Percentiles rank a stretch among this genome's conserved stretches.
phyloP scores from a whole-genome alignment of 169 alveolate genomes.

The Eimeria maxima region DNA sequence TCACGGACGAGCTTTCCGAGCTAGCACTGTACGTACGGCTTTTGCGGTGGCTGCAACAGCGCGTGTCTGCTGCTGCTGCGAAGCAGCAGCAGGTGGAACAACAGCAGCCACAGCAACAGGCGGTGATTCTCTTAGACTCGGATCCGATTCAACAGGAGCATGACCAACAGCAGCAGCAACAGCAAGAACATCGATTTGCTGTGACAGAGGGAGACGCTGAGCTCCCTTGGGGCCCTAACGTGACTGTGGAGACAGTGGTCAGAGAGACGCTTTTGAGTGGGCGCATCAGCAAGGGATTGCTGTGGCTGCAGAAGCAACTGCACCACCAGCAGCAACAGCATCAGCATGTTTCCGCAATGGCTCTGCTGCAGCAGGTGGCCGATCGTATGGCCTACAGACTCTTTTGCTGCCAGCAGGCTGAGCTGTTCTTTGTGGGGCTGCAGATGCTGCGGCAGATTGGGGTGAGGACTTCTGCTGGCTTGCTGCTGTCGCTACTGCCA shows the following conservation, averaged over 20 bases:
- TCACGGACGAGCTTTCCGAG: conserved; percentile 73
- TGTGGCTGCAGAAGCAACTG: conserved; percentile 70
- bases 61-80: conserved; percentile 55
- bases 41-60: conserved; percentile 86
- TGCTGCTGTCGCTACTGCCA: conserved; percentile 51
- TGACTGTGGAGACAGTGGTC: conserved; percentile 66
- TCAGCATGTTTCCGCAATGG: conserved; percentile 67
- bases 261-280: conserved; percentile 79
- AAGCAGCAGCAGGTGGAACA: conserved; percentile 3
- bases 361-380: conserved; percentile 47
- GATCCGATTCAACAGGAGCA: not conserved
- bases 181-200: conserved; percentile 31
- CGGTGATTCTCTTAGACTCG: not conserved
- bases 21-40: conserved; percentile 83
- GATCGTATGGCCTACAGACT: conserved; percentile 86
- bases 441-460: conserved; percentile 90
- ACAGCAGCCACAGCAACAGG: conserved; percentile 47
- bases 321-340: conserved; percentile 29
- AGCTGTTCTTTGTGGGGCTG: conserved; percentile 87
- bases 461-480: not conserved
- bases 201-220: conserved; percentile 30
- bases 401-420: conserved; percentile 87
- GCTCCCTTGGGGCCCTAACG: conserved; percentile 61
- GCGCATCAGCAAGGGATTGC: conserved; percentile 58
- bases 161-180: conserved; percentile 67